Evolutionary conservation across 2,329 filamentous ascomycete genomes (phyloP).

Genomic region (Botrytis byssoidea): DNA sequence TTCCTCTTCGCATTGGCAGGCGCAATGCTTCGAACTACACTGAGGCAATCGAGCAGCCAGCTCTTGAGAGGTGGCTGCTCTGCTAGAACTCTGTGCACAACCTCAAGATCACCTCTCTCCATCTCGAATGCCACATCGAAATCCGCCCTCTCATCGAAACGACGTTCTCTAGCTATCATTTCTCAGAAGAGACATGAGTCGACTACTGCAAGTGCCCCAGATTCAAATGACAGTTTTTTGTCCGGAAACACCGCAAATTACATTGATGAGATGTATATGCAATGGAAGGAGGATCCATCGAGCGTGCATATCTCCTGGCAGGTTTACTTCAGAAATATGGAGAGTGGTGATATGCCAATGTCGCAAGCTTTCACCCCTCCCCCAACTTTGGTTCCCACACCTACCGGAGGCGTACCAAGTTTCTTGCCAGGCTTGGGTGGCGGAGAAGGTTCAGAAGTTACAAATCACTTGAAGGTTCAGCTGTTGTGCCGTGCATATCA

Average conservation of each 20-base stretch:
- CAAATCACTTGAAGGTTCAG: constrained; percentile 97
- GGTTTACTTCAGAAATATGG: constrained; percentile 99
- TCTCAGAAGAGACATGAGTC: constrained; percentile 55
- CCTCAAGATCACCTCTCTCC: constrained; percentile 45
- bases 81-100: constrained; percentile 35
- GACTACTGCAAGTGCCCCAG: constrained; percentile 56
- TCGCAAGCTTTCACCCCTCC: constrained; percentile 96
- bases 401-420: constrained; percentile 73
- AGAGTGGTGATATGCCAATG: constrained; percentile 95
- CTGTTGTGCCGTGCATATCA: constrained; percentile 96
- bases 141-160: constrained; percentile 47
- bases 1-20: constrained; percentile 41
- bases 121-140: constrained; percentile 40
- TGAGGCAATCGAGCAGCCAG: constrained; percentile 64
- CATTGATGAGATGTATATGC: constrained; percentile 99
- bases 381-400: constrained; percentile 82
- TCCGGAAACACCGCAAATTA: constrained; percentile 97
- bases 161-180: constrained; percentile 46
- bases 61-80: constrained; percentile 56
- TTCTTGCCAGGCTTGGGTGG: constrained; percentile 68
- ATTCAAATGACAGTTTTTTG: constrained; percentile 93
- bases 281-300: constrained; percentile 90
- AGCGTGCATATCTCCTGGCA: constrained; percentile 99
- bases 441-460: constrained; percentile 75
- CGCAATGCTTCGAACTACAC: constrained; percentile 71